Evolutionary conservation across 169 alveolate species (phyloP).

Genomic region (Eimeria zaria): DNA sequence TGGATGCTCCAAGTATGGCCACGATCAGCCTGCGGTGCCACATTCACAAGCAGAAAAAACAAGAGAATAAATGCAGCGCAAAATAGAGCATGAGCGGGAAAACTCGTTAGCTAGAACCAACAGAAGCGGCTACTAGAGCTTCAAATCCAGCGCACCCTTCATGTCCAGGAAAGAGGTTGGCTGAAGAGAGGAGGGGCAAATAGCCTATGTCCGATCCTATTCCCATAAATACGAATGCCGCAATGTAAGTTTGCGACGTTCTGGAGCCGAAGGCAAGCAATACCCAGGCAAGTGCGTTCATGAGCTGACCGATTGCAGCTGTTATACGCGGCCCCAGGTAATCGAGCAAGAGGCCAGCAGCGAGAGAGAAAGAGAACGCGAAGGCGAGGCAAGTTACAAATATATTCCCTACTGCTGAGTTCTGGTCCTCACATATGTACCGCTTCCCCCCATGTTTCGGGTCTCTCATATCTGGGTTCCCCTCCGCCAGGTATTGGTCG

Average conservation of each 20-base stretch:
- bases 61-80: neutral
- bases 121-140: neutral
- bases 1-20: constrained; percentile 84
- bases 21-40: constrained; percentile 65
- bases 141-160: constrained; percentile 64
- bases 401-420: constrained; percentile 81
- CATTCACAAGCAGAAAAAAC: neutral
- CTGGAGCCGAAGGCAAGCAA: constrained; percentile 79
- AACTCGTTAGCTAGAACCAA: neutral
- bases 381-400: constrained; percentile 80
- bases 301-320: constrained; percentile 81
- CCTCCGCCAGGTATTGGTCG: constrained; percentile 39
- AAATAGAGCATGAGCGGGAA: neutral
- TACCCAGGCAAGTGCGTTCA: constrained; percentile 82
- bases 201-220: constrained; percentile 85
- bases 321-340: constrained; percentile 84
- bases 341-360: constrained; percentile 85
- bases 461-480: constrained; percentile 73
- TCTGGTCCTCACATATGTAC: constrained; percentile 84
- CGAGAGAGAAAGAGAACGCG: constrained; percentile 79
- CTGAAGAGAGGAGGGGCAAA: constrained; percentile 80
- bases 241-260: constrained; percentile 58
- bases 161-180: constrained; percentile 85
- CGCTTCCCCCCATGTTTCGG: constrained; percentile 79
- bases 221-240: constrained; percentile 85